Evolutionary conservation across 768 basidiomycete genomes (phyloP), one percentile per base, ranked within the genome.

Genomic region (Kwoniella newhampshirensis): DNA sequence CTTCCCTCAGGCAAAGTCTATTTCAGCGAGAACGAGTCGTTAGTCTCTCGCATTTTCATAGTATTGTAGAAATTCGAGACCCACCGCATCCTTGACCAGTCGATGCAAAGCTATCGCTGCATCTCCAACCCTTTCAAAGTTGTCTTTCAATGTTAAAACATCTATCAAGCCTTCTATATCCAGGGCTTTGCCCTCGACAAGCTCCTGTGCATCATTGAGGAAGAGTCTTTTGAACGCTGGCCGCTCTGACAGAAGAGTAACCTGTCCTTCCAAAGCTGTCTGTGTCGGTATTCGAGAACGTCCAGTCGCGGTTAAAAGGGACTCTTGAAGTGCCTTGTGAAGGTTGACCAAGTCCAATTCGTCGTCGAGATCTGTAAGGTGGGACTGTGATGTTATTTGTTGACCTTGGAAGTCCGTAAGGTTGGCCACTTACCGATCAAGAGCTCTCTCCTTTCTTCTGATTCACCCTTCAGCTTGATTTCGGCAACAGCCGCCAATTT

Each of bases 271-370:
- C 3, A 65, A 43, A 15, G 50, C 40, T 6, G 17, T 6, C 20
- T 50, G 44, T 7, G 37, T 8, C 4, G 37, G 27, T 0, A 13
- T 23, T 2, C 28, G 37, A 40, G n/a, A 18, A 15, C 21, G 35
- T n/a, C 8, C 39, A 5, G 27, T 28, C 47, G 28, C 17, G 32
- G 58, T 15, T 25, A 54, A 13, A 21, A 44, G 23, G 40, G 87
- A 82, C 3, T 82, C 78, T 5, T 84, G 60, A 2, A 98, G 77
- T 3, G 80, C 80, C 64, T 87, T 83, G 63, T 94, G 91, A 2
- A 94, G 86, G 54, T 86, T 86, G 63, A 96, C 81, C 59, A 93
- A 86, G 76, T 98, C 90, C 46, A 97, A 81, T 25, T 83, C 84
- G 64, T 91, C 86, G 66, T 97, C 89, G 79, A 92, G 87, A 1